Conservation (phyloP, 2,329 filamentous ascomycete genomes). For the Apiospora aurea region DNA sequence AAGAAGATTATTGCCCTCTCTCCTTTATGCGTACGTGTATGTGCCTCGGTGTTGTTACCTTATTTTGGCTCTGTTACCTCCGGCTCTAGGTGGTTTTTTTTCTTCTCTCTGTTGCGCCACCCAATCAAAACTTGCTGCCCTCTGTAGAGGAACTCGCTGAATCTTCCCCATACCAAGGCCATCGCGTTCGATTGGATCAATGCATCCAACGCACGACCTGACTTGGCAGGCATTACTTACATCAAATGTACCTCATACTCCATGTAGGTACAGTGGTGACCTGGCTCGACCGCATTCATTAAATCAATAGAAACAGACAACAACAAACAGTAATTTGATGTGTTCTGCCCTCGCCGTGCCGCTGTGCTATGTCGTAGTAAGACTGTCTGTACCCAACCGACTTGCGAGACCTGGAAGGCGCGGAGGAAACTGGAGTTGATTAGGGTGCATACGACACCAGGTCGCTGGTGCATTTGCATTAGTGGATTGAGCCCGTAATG, state of each 20-base stretch:
- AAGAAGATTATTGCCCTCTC: neutral
- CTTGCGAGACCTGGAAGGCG: neutral
- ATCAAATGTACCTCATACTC: neutral
- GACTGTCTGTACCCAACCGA: neutral
- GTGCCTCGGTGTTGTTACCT: neutral
- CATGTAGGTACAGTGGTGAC: too few relatives aligned
- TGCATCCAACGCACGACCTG: neutral
- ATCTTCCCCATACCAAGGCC: neutral
- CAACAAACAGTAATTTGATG: neutral
- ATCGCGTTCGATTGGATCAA: neutral
- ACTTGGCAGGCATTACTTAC: neutral
- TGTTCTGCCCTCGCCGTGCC: neutral
- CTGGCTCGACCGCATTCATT: neutral
- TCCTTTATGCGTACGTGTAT: neutral
- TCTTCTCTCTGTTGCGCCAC: neutral
- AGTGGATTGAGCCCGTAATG: conserved; percentile 14
- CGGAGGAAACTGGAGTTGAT: neutral
- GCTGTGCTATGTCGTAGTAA: neutral
- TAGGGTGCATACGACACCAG: neutral
- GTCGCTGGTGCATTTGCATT: neutral
- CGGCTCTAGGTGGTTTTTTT: neutral
- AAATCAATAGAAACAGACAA: neutral
- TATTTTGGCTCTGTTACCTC: neutral
- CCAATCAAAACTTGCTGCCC: conserved; percentile 10
- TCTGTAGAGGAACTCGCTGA: neutral